Evolutionary conservation across 2,329 filamentous ascomycete species (phyloP).

Genomic region (Waltergamsia citrina): DNA sequence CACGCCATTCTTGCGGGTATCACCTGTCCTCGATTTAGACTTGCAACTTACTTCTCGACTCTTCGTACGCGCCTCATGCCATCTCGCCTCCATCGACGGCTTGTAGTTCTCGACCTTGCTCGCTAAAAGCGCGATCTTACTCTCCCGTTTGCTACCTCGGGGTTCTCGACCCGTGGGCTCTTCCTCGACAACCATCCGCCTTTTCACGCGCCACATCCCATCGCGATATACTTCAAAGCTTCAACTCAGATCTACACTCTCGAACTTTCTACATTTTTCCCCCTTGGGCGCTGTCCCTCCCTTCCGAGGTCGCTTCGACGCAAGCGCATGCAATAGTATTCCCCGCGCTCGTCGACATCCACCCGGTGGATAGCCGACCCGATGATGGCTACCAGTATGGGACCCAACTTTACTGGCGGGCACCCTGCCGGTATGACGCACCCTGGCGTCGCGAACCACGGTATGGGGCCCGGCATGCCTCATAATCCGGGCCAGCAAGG

Average conservation of each 20-base stretch:
- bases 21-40: no score
- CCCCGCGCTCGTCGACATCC: constrained; percentile 44
- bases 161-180: no score
- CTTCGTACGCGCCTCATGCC: not conserved
- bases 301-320: not conserved
- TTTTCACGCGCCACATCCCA: not conserved
- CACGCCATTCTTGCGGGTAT: no score
- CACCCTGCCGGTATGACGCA: constrained; percentile 65
- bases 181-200: not conserved
- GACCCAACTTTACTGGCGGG: constrained; percentile 48
- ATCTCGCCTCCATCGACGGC: not conserved
- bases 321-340: constrained; percentile 38
- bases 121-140: not conserved
- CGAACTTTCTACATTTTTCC: not conserved
- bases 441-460: constrained; percentile 58
- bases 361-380: constrained; percentile 48
- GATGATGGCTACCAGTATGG: constrained; percentile 63
- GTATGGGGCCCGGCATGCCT: constrained; percentile 51
- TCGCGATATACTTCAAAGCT: not conserved
- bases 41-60: no score
- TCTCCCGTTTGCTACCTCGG: not conserved
- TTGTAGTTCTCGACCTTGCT: not conserved
- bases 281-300: no score
- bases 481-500: constrained; percentile 64
- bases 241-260: not conserved